phyloP scores from a whole-genome alignment of 2,329 filamentous ascomycete genomes.

The Talaromyces pinophilus region DNA sequence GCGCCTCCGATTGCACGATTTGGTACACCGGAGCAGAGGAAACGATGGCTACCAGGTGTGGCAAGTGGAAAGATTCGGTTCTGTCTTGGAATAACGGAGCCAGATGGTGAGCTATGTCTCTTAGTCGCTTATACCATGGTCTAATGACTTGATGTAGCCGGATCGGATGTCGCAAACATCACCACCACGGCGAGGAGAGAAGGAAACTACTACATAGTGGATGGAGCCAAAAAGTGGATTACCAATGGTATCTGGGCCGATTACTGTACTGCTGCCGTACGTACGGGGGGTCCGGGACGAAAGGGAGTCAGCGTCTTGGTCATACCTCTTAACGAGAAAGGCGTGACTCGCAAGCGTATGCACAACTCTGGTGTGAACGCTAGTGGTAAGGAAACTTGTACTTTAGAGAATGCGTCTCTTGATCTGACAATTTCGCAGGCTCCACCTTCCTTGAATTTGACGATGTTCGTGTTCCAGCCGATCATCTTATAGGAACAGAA shows the following conservation, averaged over 20 bases:
- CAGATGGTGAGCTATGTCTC: slow-evolving; percentile 48
- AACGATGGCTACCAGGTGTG: slow-evolving; percentile 60
- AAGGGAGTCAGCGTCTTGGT: slow-evolving; percentile 60
- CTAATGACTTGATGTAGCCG: slow-evolving; percentile 40
- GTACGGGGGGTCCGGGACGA: slow-evolving; percentile 58
- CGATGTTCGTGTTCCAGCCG: slow-evolving; percentile 68
- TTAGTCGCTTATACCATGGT: background rate
- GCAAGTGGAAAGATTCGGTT: slow-evolving; percentile 62
- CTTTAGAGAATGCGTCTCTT: background rate
- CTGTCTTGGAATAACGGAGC: slow-evolving; percentile 67
- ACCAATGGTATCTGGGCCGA: slow-evolving; percentile 63
- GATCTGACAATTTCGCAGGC: slow-evolving; percentile 30
- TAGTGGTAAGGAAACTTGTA: slow-evolving; percentile 49
- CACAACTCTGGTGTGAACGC: slow-evolving; percentile 67
- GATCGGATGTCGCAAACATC: slow-evolving; percentile 66
- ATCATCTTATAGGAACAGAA: slow-evolving; percentile 69
- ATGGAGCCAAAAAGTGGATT: slow-evolving; percentile 69
- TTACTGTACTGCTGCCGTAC: slow-evolving; percentile 63
- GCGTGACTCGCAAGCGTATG: slow-evolving; percentile 53
- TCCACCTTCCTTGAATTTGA: slow-evolving; percentile 69
- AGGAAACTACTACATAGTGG: slow-evolving; percentile 61
- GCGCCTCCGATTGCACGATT: slow-evolving; percentile 64
- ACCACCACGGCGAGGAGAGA: slow-evolving; percentile 59
- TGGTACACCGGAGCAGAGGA: slow-evolving; percentile 61
- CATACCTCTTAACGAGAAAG: slow-evolving; percentile 54